phyloP scores from a whole-genome alignment of 345 rosid genomes.

The Citrus reticulata region DNA sequence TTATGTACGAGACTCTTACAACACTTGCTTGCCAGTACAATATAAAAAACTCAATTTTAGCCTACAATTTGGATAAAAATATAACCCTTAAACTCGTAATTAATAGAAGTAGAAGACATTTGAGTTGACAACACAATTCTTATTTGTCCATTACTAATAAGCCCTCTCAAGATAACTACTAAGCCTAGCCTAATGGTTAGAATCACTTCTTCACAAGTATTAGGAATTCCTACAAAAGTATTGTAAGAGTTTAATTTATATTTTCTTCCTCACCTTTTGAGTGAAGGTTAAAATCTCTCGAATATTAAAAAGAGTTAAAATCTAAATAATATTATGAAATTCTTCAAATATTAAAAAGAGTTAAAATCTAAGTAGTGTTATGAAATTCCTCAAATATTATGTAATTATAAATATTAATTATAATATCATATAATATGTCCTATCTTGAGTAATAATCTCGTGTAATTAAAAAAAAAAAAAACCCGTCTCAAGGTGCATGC shows the following conservation, averaged over 20 bases:
- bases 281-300: fast-evolving
- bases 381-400: too few relatives aligned
- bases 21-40: too few relatives aligned
- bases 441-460: fast-evolving
- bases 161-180: background rate
- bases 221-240: fast-evolving
- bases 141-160: too few relatives aligned
- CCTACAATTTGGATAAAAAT: too few relatives aligned
- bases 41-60: too few relatives aligned
- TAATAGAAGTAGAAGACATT: too few relatives aligned
- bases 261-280: fast-evolving
- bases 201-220: fast-evolving
- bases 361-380: fast-evolving
- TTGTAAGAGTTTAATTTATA: fast-evolving
- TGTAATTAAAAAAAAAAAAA: too few relatives aligned
- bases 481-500: background rate
- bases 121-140: too few relatives aligned
- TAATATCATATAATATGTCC: fast-evolving
- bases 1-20: too few relatives aligned
- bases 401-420: too few relatives aligned
- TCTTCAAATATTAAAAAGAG: fast-evolving
- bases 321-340: fast-evolving
- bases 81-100: too few relatives aligned
- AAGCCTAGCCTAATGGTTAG: fast-evolving
- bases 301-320: too few relatives aligned